A percentile compares a stretch with the other conserved stretches of the same genome.
These are phyloP conservation scores for Sphaerulina musiva DNA, from an alignment of 2,329 filamentous ascomycete genomes.

Conservation along the genomic window DNA sequence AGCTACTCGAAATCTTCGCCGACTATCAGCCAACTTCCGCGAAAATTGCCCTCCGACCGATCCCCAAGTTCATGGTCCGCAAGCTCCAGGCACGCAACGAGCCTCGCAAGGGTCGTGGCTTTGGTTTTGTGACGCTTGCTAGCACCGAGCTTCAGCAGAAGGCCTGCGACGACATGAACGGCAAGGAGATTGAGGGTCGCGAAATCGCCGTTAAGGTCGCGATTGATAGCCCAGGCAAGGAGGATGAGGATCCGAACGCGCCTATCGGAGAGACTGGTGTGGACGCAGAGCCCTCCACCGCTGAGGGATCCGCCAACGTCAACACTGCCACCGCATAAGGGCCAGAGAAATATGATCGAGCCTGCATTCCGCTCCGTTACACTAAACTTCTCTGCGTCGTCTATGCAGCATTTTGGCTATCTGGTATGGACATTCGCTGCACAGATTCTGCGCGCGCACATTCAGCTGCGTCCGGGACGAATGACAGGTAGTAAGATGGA, in stretches of 20 bases:
- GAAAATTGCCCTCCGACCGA: slow-evolving; percentile 97
- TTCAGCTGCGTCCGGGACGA: slow-evolving; percentile 12
- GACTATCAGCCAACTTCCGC: slow-evolving; percentile 88
- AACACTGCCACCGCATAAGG: slow-evolving; percentile 26
- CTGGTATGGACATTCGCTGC: slow-evolving; percentile 22
- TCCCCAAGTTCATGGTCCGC: slow-evolving; percentile 99
- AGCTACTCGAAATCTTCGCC: slow-evolving; percentile 97
- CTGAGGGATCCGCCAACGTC: slow-evolving; percentile 33
- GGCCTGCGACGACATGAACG: slow-evolving; percentile 97
- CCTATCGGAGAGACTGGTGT: slow-evolving; percentile 35
- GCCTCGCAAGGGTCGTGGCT: slow-evolving; percentile 97
- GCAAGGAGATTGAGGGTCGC: slow-evolving; percentile 96
- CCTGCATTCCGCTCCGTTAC: slow-evolving; percentile 11
- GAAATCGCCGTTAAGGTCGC: slow-evolving; percentile 99
- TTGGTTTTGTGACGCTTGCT: slow-evolving; percentile 93
- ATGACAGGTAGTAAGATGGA: slow-evolving; percentile 17
- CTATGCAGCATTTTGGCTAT: slow-evolving; percentile 19
- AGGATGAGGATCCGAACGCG: slow-evolving; percentile 63
- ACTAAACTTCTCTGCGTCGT: slow-evolving; percentile 13
- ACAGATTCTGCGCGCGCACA: slow-evolving; percentile 5
- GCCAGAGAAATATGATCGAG: neutral
- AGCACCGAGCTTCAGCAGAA: slow-evolving; percentile 96
- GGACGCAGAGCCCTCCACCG: slow-evolving; percentile 30
- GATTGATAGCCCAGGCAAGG: slow-evolving; percentile 98
- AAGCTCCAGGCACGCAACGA: slow-evolving; percentile 98